Base-by-base conservation (phyloP, 371 early-diverging fungal genomes). In the Mortierella sp. region DNA sequence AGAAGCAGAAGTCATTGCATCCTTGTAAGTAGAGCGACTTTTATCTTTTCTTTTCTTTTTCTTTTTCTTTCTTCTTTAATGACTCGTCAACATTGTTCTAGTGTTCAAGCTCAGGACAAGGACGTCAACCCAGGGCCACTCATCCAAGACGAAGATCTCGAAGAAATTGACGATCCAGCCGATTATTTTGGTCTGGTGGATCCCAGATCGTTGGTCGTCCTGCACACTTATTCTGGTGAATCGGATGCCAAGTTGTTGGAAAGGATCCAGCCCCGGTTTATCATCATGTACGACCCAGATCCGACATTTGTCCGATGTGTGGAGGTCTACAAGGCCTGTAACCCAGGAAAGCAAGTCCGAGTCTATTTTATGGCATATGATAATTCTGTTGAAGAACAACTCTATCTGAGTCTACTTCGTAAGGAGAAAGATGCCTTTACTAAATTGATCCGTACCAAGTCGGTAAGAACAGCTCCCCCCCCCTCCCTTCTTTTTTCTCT, bases 391-490 rank as follows among this genome's bases (percentile, higher is more conserved):
- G 99, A 99, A 83, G 99, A 99, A 82, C 98, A 99, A 76, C 85
- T 87, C 23, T 99, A 96, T 72, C 79, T 99, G 30, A 91, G 91
- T 44, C 71, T 84, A 1, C 92, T 99, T 60, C 86, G 96, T 26
- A 88, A 88, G 55, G 99, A 99, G 81, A 98, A 98, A 76, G 91
- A 93, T 60, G 90, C 95, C 0, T 99, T 99, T 86, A 98, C 99
- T 75, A 90, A 84, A 48, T 74, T 99, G 19, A 99, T 99, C 67
- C 83, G 88, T 11, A 95, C 96, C 62, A 97, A 97, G 81, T 92
- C 95, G 57, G 94, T 87, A 84, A 77, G 85, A 69, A n/a, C n/a
- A n/a, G n/a, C 7, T 63, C 56, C 23, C 19, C 62, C 56, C 25
- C 62, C 16, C 48, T 37, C 26, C 7, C 43, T 62, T 29, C n/a